Evolutionary conservation across 805 yeast genomes (phyloP).

Genomic region (Metschnikowia rubicola): DNA sequence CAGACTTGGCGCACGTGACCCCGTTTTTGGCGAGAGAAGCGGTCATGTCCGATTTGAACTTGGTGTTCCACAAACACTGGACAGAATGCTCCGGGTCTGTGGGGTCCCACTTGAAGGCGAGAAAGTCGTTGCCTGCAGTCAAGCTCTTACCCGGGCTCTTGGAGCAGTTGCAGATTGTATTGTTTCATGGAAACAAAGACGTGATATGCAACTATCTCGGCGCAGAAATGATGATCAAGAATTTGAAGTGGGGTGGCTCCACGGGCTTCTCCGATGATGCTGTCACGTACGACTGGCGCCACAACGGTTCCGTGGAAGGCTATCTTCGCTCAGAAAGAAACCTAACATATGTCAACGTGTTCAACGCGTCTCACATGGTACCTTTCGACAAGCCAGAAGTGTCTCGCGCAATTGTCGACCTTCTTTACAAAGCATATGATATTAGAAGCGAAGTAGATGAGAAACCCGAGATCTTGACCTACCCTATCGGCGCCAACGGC

Average conservation of each 20-base stretch:
- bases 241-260: constrained; percentile 56
- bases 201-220: constrained; percentile 83
- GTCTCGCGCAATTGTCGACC: constrained; percentile 68
- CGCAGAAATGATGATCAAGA: constrained; percentile 59
- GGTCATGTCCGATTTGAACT: constrained; percentile 52
- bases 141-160: constrained; percentile 65
- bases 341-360: constrained; percentile 70
- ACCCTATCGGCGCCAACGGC: neutral
- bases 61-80: constrained; percentile 53
- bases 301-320: constrained; percentile 39
- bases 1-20: constrained; percentile 46
- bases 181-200: constrained; percentile 87
- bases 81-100: constrained; percentile 72
- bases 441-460: constrained; percentile 12
- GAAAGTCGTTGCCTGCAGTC: constrained; percentile 56
- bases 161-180: constrained; percentile 54
- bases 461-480: constrained; percentile 14
- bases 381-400: constrained; percentile 75
- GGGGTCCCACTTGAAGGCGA: constrained; percentile 47
- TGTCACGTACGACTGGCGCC: constrained; percentile 38
- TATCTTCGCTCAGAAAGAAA: constrained; percentile 53
- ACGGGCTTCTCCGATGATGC: constrained; percentile 46
- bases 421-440: constrained; percentile 24
- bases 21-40: constrained; percentile 47
- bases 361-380: constrained; percentile 88